phyloP scores from a whole-genome alignment of 2,329 filamentous ascomycete genomes.

The Curvularia lunata region DNA sequence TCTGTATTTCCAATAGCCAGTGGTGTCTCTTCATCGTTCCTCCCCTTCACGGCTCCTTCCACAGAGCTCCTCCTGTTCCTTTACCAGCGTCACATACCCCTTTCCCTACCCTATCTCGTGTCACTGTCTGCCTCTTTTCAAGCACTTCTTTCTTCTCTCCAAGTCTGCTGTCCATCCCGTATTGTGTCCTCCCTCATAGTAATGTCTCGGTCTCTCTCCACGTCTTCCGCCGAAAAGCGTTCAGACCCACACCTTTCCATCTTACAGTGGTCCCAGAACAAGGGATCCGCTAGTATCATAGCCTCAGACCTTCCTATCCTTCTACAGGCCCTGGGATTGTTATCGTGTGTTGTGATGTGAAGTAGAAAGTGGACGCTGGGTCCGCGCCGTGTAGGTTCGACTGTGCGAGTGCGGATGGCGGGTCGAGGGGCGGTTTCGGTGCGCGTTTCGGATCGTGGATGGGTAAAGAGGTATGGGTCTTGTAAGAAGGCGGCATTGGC shows the following conservation, averaged over 20 bases:
- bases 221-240: conserved; percentile 21
- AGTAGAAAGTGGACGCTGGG: conserved; percentile 10
- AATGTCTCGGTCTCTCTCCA: conserved; percentile 15
- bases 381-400: conserved; percentile 27
- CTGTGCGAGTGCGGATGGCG: conserved; percentile 15
- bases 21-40: background rate
- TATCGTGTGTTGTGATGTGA: conserved; percentile 14
- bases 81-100: background rate
- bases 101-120: background rate
- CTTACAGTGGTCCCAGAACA: conserved; percentile 13
- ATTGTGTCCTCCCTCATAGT: conserved; percentile 11
- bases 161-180: background rate
- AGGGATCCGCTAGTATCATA: conserved; percentile 11
- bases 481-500: background rate
- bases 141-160: background rate
- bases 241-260: conserved; percentile 22
- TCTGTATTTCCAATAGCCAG: background rate
- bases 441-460: background rate
- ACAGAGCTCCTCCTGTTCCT: background rate
- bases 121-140: background rate
- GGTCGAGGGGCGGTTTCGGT: conserved; percentile 8
- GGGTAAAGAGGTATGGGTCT: background rate
- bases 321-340: conserved; percentile 18
- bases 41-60: background rate
- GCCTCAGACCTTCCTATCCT: conserved; percentile 17